Evolutionary conservation across 176 grass and related monocot species (phyloP).

Genomic region (Paspalum vaginatum): DNA sequence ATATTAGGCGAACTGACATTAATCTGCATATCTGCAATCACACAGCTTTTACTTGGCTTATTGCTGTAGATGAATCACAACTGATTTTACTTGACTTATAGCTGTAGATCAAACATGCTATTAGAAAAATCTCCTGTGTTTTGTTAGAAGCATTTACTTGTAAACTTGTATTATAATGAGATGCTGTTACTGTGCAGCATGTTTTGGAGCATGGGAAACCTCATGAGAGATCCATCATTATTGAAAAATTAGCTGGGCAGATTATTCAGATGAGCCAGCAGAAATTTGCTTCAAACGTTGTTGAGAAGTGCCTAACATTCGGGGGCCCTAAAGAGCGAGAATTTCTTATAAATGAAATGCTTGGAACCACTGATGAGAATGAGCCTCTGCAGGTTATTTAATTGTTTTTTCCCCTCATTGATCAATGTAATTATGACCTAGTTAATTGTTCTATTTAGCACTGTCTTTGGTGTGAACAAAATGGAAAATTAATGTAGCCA

Average conservation of each 20-base stretch:
- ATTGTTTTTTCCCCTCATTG: background rate
- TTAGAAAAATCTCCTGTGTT: background rate
- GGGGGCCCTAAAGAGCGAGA: slow-evolving; percentile 76
- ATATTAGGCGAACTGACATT: background rate
- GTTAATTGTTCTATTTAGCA: background rate
- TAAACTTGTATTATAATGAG: background rate
- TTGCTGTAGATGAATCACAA: background rate
- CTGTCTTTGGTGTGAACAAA: background rate
- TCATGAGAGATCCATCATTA: slow-evolving; percentile 75
- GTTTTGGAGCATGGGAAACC: slow-evolving; percentile 93
- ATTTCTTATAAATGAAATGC: slow-evolving; percentile 88
- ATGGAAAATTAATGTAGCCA: slow-evolving; percentile 7
- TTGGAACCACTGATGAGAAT: slow-evolving; percentile 91
- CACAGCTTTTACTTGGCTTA: background rate
- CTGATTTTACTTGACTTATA: background rate
- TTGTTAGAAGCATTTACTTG: background rate
- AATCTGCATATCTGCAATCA: background rate
- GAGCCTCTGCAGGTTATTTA: slow-evolving; percentile 77
- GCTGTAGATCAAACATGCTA: background rate
- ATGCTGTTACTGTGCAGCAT: slow-evolving; percentile 58
- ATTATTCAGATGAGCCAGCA: slow-evolving; percentile 99
- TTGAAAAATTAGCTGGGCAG: slow-evolving; percentile 87
- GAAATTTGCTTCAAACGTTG: slow-evolving; percentile 98
- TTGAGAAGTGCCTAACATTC: slow-evolving; percentile 95
- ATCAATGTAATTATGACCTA: background rate